These are phyloP conservation scores for Cryptosporidium baileyi DNA, from an alignment of 169 alveolate genomes.

Conservation along the genomic window DNA sequence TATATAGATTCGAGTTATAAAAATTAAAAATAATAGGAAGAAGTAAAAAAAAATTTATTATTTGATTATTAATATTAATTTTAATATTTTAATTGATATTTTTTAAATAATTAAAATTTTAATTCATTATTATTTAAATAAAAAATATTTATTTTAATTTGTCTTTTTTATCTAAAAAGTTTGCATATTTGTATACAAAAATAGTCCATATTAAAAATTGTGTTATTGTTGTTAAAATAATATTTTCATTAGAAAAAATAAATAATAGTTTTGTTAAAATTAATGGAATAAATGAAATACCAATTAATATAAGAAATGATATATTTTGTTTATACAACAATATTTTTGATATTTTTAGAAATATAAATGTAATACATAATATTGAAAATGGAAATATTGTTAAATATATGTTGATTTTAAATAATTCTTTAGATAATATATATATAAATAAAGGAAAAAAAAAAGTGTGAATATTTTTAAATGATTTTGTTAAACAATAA, in stretches of 20 bases:
- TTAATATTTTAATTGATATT: too few species aligned
- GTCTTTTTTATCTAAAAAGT: neutral
- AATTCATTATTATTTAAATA: too few species aligned
- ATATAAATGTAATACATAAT: conserved; percentile 19
- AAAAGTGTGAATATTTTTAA: neutral
- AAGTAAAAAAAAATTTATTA: too few species aligned
- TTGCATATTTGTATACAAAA: neutral
- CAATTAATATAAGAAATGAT: neutral
- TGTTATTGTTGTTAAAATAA: neutral
- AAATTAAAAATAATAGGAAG: too few species aligned
- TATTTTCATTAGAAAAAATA: neutral
- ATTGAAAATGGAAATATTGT: conserved; percentile 28
- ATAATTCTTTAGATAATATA: neutral
- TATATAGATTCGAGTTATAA: too few species aligned
- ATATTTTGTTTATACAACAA: neutral
- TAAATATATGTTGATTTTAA: neutral
- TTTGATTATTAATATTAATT: too few species aligned
- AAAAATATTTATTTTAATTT: neutral
- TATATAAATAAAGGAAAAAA: neutral
- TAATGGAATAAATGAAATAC: neutral
- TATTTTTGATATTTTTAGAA: conserved; percentile 23
- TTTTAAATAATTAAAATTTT: too few species aligned
- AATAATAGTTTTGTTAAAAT: neutral
- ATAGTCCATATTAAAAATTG: conserved; percentile 11
- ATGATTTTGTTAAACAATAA: neutral